A percentile compares a stretch with the other conserved stretches of the same genome.
phyloP scores from a whole-genome alignment of 352 stramenopile species.

The Thraustotheca clavata region DNA sequence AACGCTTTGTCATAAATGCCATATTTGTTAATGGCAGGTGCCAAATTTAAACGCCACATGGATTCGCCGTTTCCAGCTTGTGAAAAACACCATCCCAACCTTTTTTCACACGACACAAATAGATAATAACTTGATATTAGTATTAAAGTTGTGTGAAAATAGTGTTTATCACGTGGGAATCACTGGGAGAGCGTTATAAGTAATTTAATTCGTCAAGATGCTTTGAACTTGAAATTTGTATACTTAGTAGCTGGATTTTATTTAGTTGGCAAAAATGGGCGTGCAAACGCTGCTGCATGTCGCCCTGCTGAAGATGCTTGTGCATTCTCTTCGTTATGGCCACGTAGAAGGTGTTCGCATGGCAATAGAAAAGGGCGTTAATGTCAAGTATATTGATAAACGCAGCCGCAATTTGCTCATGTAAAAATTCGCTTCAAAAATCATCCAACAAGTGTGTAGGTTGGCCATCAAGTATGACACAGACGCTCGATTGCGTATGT shows the following conservation, averaged over 20 bases:
- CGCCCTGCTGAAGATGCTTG: conserved; percentile 73
- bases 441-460: conserved; percentile 24
- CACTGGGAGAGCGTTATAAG: too few relatives aligned
- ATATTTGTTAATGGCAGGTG: too few relatives aligned
- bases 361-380: conserved; percentile 73
- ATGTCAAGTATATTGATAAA: conserved; percentile 67
- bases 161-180: too few relatives aligned
- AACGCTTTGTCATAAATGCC: too few relatives aligned
- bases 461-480: conserved; percentile 75
- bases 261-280: conserved; percentile 4
- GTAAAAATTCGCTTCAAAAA: conserved; percentile 24
- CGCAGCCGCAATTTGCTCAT: conserved; percentile 76
- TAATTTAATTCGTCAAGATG: neutral
- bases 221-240: neutral
- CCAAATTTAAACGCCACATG: too few relatives aligned
- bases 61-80: too few relatives aligned
- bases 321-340: conserved; percentile 67
- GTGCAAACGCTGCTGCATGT: conserved; percentile 49
- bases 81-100: too few relatives aligned
- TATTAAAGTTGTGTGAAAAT: too few relatives aligned
- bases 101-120: too few relatives aligned
- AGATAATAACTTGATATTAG: too few relatives aligned
- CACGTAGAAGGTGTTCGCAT: conserved; percentile 77
- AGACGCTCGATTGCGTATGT: conserved; percentile 63
- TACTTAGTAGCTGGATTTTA: neutral